Base-by-base conservation (phyloP, 306 rosid genomes). In the Oxytropis ochrocephala region DNA sequence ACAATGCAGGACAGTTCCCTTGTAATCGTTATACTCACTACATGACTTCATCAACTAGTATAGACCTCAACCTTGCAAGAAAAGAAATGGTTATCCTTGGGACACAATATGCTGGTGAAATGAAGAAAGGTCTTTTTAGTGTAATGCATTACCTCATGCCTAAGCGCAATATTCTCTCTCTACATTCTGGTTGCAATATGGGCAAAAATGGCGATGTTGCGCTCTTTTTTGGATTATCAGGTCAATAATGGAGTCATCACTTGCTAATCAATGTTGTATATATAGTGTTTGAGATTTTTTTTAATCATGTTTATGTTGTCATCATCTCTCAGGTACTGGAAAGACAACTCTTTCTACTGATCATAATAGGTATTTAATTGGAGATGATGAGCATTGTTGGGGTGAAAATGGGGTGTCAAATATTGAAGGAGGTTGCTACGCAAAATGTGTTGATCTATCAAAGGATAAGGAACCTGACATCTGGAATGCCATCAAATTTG, bases 111-210 rank as follows among this genome's bases (percentile, higher is more conserved):
- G 95, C 95, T 17, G 97, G 97, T 48, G 97, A 90, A 83, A 90
- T 88, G 95, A 90, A 90, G 82, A 90, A 90, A 78, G 97, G 95
- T 47, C 82, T 90, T 4, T 90, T 90, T 78, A 74, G 88, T 64
- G 85, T 90, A 14, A 90, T 88, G 97, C 97, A 90, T 74, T 88
- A 86, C 81, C 88, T 90, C 85, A 90, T 90, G 95, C 97, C 97
- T 11, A 77, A 69, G 81, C 92, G 89, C 38, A 78, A 83, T 29
- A 81, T 90, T 78, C 90, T 88, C 75, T 90, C 97, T 70, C 81
- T 90, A 0, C 97, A 90, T 77, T 90, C 95, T 17, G 97, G 97
- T 38, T 90, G 97, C 86, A 90, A 90, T 41, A 67, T 90, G 87
- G 95, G 97, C n/a, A 88, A 81, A 79, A 81, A 83, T 19, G 92